phyloP scores from a whole-genome alignment of 2,329 filamentous ascomycete species.

The Trichoderma sp. region DNA sequence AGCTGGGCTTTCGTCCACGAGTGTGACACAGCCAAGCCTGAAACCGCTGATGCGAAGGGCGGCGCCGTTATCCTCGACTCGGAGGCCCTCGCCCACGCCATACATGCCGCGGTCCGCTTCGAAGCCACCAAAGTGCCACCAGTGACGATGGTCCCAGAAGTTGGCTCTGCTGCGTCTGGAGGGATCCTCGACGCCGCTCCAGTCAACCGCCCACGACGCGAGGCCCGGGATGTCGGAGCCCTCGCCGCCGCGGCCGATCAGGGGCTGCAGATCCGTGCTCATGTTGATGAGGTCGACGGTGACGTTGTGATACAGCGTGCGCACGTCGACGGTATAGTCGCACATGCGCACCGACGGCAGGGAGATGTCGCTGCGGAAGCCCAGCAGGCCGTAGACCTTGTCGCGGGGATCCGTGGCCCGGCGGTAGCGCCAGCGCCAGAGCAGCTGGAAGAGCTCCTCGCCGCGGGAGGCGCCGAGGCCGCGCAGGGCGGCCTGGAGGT shows the following conservation, averaged over 20 bases:
- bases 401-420: slow-evolving; percentile 7
- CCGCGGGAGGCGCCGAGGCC: slow-evolving; percentile 7
- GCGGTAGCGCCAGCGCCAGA: slow-evolving; percentile 15
- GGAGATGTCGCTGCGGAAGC: neutral
- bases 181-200: neutral
- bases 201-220: slow-evolving; percentile 16
- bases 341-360: neutral
- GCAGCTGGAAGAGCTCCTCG: slow-evolving; percentile 13
- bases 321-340: slow-evolving; percentile 14
- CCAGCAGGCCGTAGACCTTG: slow-evolving; percentile 13
- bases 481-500: neutral
- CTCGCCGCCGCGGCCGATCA: slow-evolving; percentile 15
- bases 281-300: slow-evolving; percentile 15
- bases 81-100: slow-evolving; percentile 6
- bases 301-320: slow-evolving; percentile 10
- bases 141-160: slow-evolving; percentile 17
- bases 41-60: neutral
- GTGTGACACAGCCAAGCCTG: neutral
- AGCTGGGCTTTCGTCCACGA: neutral
- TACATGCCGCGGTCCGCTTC: slow-evolving; percentile 4
- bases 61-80: slow-evolving; percentile 2
- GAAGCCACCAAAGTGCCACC: slow-evolving; percentile 20
- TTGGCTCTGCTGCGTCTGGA: neutral
- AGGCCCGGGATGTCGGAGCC: slow-evolving; percentile 10
- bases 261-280: slow-evolving; percentile 12